Conservation (phyloP, 192 early-diverging fungal genomes). For the Entomortierella beljakovae region DNA sequence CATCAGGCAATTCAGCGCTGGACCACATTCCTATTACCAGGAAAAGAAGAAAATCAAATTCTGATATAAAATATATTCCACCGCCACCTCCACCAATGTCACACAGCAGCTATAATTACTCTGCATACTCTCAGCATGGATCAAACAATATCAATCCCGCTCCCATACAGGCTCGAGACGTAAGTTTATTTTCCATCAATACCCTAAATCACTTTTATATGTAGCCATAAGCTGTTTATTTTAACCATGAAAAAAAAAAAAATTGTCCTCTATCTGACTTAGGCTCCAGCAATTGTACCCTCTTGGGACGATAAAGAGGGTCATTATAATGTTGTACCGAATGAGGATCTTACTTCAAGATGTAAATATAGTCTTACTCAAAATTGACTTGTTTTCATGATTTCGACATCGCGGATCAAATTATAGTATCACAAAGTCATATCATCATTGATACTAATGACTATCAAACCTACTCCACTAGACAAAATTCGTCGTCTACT, state of each 20-base stretch:
- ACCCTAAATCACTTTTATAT: neutral
- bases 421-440: neutral
- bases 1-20: neutral
- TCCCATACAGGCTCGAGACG: constrained; percentile 1
- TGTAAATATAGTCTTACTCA: constrained; percentile 62
- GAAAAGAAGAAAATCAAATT: constrained; percentile 33
- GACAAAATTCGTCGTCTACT: constrained; percentile 86
- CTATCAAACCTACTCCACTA: constrained; percentile 34
- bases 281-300: constrained; percentile 41
- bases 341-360: constrained; percentile 79
- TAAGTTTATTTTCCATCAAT: constrained; percentile 7
- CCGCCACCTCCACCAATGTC: constrained; percentile 12
- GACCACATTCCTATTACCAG: constrained; percentile 8
- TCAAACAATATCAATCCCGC: neutral
- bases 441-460: too few species aligned
- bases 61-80: constrained; percentile 27
- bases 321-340: constrained; percentile 85
- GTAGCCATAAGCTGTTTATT: neutral
- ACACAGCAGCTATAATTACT: constrained; percentile 1
- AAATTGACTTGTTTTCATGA: neutral
- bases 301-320: constrained; percentile 92
- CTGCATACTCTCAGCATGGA: constrained; percentile 14
- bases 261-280: neutral
- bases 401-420: constrained; percentile 9
- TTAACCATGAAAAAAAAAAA: too few species aligned